Evolutionary conservation across 805 yeast genomes (phyloP), one percentile per base, ranked within the genome.

Genomic region (Torulaspora indica): DNA sequence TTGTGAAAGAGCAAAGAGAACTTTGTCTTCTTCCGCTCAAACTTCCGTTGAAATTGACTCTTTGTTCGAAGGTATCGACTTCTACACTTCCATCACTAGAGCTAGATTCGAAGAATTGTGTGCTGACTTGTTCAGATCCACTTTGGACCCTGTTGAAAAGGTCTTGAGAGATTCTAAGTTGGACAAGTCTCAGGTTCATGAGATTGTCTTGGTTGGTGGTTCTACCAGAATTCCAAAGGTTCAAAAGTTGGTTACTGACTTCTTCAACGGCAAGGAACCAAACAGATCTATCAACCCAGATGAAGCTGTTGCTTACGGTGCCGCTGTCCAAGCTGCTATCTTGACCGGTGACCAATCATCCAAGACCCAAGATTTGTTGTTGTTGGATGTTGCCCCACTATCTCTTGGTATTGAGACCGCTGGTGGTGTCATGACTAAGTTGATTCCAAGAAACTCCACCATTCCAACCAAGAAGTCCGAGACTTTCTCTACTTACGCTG

Each of bases 271-370:
- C 72, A 91, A 90, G 78, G 96, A 90, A 76, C 96, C 96, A 74
- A 87, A 88, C 81, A 88, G 83, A 79, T 88, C 96, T 47, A 90
- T 90, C 73, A 90, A 90, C 84, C 98, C 97, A 63, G 97, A 90
- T 79, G 97, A 89, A 78, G 97, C 97, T 68, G 97, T 89, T 72
- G 97, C 97, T 66, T 89, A 89, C 77, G 97, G 97, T 84, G 97
- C 97, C 58, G 97, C 97, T 57, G 97, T 89, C 60, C 97, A 89
- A 78, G 97, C 96, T 61, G 97, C 96, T 60, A 89, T 90, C 67
- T 81, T 90, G 69, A 81, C 97, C 55, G 98, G 98, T 78, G 97
- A 90, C 74, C 80, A 93, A 59, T 89, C 97, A 40, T 85, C 96
- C 54, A 90, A 90, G 87, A 91, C 97, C 56, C 96, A 91, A 77